A percentile compares a stretch with the other conserved stretches of the same genome.
phyloP scores from a whole-genome alignment of 108 stramenopile species.

The Ochromonas danica region DNA sequence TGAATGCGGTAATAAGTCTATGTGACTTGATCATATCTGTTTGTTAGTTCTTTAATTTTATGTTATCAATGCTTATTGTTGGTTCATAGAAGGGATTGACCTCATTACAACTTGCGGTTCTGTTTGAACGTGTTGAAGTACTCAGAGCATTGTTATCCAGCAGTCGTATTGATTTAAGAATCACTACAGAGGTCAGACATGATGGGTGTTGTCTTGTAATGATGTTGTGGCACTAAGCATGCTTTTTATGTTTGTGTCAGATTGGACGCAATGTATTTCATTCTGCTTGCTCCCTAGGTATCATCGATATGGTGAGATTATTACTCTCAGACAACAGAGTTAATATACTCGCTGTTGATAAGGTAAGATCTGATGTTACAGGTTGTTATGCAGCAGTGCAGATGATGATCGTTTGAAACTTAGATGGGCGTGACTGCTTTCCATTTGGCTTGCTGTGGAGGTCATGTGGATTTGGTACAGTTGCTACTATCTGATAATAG shows the following conservation, averaged over 20 bases:
- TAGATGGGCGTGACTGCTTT: no score
- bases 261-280: no score
- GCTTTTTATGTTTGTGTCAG: no score
- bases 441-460: neutral
- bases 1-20: neutral
- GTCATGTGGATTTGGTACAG: neutral
- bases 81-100: neutral
- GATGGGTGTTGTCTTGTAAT: neutral
- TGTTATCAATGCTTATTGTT: neutral
- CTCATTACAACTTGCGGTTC: neutral
- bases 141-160: neutral
- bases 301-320: no score
- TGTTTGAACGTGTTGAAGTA: neutral
- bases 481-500: neutral
- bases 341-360: no score
- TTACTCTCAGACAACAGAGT: no score
- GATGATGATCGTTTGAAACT: no score
- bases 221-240: no score
- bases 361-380: no score
- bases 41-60: neutral
- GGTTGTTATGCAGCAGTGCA: no score
- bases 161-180: neutral
- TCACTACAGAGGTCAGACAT: neutral
- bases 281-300: no score
- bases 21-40: neutral